Conservation (phyloP, 352 stramenopile genomes). For the Globisporangium parvum region DNA sequence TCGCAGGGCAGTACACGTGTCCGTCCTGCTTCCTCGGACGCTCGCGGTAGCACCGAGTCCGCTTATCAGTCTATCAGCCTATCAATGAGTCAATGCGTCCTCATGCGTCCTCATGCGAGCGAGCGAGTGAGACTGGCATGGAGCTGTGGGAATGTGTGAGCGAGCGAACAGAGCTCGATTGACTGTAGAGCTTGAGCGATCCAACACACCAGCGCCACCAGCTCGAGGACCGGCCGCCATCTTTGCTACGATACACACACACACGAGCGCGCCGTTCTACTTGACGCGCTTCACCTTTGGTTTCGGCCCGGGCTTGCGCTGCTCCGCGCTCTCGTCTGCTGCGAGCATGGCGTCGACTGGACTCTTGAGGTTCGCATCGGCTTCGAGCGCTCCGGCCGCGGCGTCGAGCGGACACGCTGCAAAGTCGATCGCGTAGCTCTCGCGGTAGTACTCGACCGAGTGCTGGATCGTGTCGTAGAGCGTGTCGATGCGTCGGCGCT, state of each 20-base stretch:
- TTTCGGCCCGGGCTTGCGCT: conserved; percentile 53
- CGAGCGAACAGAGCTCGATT: background rate
- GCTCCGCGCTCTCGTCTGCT: conserved; percentile 31
- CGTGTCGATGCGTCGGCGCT: conserved; percentile 64
- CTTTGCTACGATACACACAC: background rate
- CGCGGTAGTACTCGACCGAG: conserved; percentile 59
- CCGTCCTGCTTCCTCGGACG: conserved; percentile 56
- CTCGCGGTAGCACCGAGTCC: background rate
- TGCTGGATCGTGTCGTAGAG: conserved; percentile 64
- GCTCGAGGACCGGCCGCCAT: background rate
- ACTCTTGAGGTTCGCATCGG: conserved; percentile 49
- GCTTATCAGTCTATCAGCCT: background rate
- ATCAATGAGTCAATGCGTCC: background rate
- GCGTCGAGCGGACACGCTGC: conserved; percentile 60
- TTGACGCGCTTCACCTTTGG: conserved; percentile 37
- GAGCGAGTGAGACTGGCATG: no score
- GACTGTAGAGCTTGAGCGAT: background rate
- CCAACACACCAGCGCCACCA: background rate
- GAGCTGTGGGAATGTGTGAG: no score
- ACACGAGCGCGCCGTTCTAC: background rate
- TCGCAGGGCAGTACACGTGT: conserved; percentile 51
- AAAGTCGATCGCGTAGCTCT: conserved; percentile 55
- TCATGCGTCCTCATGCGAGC: background rate
- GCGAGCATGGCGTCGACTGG: conserved; percentile 60
- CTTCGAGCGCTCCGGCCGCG: conserved; percentile 27